Evolutionary conservation across 1,139 yeast genomes (phyloP).

Genomic region (Hanseniaspora sp.): DNA sequence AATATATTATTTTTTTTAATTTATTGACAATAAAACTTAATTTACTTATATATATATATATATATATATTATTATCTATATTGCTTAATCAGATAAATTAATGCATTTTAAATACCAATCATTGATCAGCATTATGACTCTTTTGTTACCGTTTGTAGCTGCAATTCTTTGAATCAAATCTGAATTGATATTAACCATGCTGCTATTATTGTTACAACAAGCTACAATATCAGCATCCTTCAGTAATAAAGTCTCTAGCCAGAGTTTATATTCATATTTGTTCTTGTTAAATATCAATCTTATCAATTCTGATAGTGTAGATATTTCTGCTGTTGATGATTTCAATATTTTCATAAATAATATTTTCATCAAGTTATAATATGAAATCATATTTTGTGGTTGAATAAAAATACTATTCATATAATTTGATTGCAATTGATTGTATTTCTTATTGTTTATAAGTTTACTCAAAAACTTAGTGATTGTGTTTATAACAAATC

Average conservation of each 20-base stretch:
- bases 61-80: too few relatives aligned
- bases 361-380: slow-evolving; percentile 18
- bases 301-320: slow-evolving; percentile 26
- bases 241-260: slow-evolving; percentile 22
- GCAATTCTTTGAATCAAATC: slow-evolving; percentile 25
- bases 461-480: slow-evolving; percentile 57
- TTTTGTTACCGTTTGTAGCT: slow-evolving; percentile 29
- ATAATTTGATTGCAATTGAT: slow-evolving; percentile 36
- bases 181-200: slow-evolving; percentile 24
- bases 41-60: too few relatives aligned
- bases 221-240: slow-evolving; percentile 1
- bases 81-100: neutral
- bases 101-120: slow-evolving; percentile 28
- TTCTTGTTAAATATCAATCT: slow-evolving; percentile 28
- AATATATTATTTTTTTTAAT: too few relatives aligned
- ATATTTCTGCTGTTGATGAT: slow-evolving; percentile 29
- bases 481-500: slow-evolving; percentile 52
- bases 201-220: slow-evolving; percentile 21
- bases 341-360: slow-evolving; percentile 26
- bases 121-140: slow-evolving; percentile 26
- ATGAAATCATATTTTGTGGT: slow-evolving; percentile 24
- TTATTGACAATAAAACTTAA: too few relatives aligned
- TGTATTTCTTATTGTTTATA: slow-evolving; percentile 44
- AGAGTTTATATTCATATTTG: slow-evolving; percentile 26
- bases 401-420: slow-evolving; percentile 26